Base-by-base conservation (phyloP, 1,284 basidiomycete species). In the Cerioporus squamosus region DNA sequence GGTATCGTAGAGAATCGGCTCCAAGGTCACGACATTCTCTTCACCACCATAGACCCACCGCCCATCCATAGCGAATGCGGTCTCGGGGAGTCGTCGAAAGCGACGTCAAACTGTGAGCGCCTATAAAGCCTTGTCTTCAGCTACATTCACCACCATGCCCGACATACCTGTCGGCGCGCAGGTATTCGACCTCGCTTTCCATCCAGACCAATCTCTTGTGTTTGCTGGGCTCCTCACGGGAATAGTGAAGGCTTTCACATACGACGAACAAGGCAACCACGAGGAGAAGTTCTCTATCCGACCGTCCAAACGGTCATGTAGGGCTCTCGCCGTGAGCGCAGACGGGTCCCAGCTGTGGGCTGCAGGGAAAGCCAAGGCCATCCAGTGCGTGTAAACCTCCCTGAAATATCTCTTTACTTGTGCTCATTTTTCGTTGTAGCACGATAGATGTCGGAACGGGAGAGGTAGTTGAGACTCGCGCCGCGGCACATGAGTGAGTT, bases 131-230 rank as follows among this genome's bases (percentile, higher is more conserved):
- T n/a, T n/a, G n/a, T n/a, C n/a, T n/a, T n/a, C n/a, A n/a, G n/a
- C n/a, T n/a, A n/a, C n/a, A n/a, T n/a, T n/a, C n/a, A n/a, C 15
- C 56, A 38, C 10, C 22, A 91, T 91, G 90, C 85, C 90, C 51
- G 87, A 91, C 74, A 86, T 93, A 51, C 77, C 80, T 26, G 81
- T 90, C 43, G 86, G 85, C 50, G 84, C 86, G 22, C 91, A 97
- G 74, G 87, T 95, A 38, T 96, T 97, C 72, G 95, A 97, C 77
- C 79, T 97, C 45, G 84, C 81, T 1, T 97, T 97, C 70, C 93
- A 96, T 68, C 95, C 95, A 0, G 79, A 76, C 1, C 72, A 83
- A 39, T 74, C 86, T 0, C 79, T 87, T 18, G 83, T 96, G 9
- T 95, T 91, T 71, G 81, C 89, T 0, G 92, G 87, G 1, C 83